Evolutionary conservation across 441 rosid species (phyloP).

Genomic region (Brassica hybrid): DNA sequence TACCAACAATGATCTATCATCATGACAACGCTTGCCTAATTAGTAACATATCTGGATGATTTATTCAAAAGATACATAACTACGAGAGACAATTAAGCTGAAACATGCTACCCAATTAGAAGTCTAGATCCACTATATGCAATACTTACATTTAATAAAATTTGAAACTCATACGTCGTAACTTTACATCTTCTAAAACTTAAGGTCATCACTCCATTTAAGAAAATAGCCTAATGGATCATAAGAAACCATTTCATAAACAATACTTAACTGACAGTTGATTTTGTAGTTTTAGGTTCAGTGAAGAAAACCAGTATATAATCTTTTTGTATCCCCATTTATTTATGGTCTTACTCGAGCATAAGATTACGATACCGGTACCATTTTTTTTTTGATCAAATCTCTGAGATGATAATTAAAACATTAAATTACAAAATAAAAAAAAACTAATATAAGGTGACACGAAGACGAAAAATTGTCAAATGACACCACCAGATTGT

Average conservation of each 20-base stretch:
- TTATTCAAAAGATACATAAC: not conserved
- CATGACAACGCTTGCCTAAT: conserved; percentile 7
- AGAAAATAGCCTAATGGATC: not conserved
- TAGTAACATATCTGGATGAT: not conserved
- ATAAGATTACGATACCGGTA: too few species aligned
- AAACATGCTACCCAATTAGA: not conserved
- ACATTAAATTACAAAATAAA: not conserved
- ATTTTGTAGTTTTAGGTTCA: not conserved
- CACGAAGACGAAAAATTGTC: too few species aligned
- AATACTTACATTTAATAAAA: not conserved
- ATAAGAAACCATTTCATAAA: not conserved
- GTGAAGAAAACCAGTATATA: not conserved
- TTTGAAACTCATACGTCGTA: not conserved
- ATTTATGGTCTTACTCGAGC: not conserved
- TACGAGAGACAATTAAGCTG: not conserved
- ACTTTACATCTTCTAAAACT: not conserved
- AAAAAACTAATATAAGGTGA: too few species aligned
- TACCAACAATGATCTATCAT: not conserved
- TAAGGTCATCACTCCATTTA: not conserved
- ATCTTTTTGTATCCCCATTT: not conserved
- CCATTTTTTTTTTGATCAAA: too few species aligned
- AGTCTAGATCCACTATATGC: not conserved
- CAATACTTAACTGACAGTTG: not conserved
- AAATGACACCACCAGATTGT: too few species aligned
- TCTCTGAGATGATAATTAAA: too few species aligned